Evolutionary conservation across 495 filamentous ascomycete genomes (phyloP).

Genomic region (Usnea hakonensis): DNA sequence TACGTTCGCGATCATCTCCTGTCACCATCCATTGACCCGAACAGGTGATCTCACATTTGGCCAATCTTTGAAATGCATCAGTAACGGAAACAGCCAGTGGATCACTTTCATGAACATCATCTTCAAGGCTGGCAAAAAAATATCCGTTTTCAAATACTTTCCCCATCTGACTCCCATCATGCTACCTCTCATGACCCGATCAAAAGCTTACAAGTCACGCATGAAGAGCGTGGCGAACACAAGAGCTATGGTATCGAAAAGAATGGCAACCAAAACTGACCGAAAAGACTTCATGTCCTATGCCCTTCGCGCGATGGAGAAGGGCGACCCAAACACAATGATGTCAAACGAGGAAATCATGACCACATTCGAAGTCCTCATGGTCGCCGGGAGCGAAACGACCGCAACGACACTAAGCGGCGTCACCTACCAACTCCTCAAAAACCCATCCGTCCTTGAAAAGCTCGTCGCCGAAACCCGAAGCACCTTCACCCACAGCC

Average conservation of each 20-base stretch:
- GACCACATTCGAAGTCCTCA: not conserved
- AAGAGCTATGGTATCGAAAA: not conserved
- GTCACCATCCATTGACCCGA: not conserved
- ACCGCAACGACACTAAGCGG: not conserved
- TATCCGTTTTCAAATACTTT: not conserved
- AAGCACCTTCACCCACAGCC: not conserved
- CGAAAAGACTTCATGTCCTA: not conserved
- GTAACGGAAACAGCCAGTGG: not conserved
- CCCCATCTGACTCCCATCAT: not conserved
- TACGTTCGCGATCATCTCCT: not conserved
- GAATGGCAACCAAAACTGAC: not conserved
- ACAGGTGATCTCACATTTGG: not conserved
- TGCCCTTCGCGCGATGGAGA: not conserved
- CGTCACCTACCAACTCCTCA: not conserved
- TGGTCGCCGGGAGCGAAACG: not conserved
- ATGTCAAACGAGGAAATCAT: not conserved
- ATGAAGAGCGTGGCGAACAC: not conserved
- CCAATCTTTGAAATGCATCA: not conserved
- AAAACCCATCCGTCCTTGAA: not conserved
- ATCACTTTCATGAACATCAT: not conserved
- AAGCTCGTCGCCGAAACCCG: not conserved
- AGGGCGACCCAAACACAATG: not conserved
- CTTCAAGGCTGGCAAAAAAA: not conserved
- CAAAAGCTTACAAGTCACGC: not conserved
- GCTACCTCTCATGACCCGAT: not conserved